phyloP scores from a whole-genome alignment of 208 protist species.

The Crithidia fasciculata region DNA sequence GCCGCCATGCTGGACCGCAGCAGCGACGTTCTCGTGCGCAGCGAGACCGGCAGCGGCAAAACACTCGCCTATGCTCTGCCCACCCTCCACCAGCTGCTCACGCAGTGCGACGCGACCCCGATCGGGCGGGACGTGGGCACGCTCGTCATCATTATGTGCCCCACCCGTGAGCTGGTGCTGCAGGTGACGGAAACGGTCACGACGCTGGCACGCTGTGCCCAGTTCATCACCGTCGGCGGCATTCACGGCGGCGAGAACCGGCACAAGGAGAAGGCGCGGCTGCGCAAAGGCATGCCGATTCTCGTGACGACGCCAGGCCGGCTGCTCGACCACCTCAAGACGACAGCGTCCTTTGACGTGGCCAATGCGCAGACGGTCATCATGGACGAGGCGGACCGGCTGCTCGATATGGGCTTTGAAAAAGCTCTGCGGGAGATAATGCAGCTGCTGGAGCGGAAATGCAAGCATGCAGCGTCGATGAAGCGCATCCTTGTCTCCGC shows the following conservation, averaged over 20 bases:
- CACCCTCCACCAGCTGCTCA: slow-evolving; percentile 91
- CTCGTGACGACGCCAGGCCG: slow-evolving; percentile 88
- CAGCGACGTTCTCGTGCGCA: slow-evolving; percentile 88
- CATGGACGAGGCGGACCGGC: slow-evolving; percentile 98
- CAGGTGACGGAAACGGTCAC: slow-evolving; percentile 80
- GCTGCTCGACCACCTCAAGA: slow-evolving; percentile 89
- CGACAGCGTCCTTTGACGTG: slow-evolving; percentile 72
- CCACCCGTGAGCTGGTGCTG: slow-evolving; percentile 87
- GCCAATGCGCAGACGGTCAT: slow-evolving; percentile 84
- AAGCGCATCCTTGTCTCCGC: slow-evolving; percentile 97
- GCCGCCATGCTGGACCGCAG: slow-evolving; percentile 75
- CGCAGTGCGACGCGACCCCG: slow-evolving; percentile 78
- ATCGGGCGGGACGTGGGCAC: slow-evolving; percentile 78
- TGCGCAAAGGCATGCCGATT: slow-evolving; percentile 85
- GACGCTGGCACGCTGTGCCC: slow-evolving; percentile 76
- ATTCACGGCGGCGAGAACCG: slow-evolving; percentile 83
- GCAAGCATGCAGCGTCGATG: slow-evolving; percentile 89
- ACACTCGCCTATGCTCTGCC: slow-evolving; percentile 94
- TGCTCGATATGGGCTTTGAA: slow-evolving; percentile 99
- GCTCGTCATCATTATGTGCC: slow-evolving; percentile 85
- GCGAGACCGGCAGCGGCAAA: slow-evolving; percentile 93
- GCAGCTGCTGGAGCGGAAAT: slow-evolving; percentile 72
- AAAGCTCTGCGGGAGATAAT: slow-evolving; percentile 98
- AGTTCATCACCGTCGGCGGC: slow-evolving; percentile 86
- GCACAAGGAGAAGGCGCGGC: slow-evolving; percentile 88